Evolutionary conservation across 768 basidiomycete genomes (phyloP), one percentile per base, ranked within the genome.

Genomic region (Nidula microcarpa): DNA sequence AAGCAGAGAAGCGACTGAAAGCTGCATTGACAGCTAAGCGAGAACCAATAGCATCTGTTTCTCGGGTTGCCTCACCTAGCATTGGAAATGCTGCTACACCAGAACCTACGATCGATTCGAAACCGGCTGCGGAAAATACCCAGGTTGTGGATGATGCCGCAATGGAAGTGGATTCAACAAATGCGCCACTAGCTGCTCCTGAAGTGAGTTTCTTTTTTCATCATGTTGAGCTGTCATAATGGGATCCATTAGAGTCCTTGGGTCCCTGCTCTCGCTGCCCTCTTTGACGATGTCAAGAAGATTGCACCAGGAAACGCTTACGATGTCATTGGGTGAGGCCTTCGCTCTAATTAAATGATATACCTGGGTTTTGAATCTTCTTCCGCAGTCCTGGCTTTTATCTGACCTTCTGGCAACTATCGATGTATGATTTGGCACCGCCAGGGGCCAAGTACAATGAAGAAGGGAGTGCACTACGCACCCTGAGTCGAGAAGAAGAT

Each of bases 341-440:
- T 33, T 47, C 50, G 37, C 39, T 30, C 56, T 32, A 6, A 55
- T 47, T 16, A 9, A 11, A 50, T 50, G 13, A 18, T 49, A 52
- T 36, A 50, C 8, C 2, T 35, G 35, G 10, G 53, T 51, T 16
- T 50, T 59, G 18, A 47, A 57, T 51, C 50, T 54, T 18, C 10
- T 51, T 43, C 14, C 49, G 30, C 58, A 97, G 96, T 3, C 87
- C 94, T 32, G 89, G 86, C 2, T 98, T 99, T 72, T 98, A 94
- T 63, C 70, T 91, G 45, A 94, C 95, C 2, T 99, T 98, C 72
- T 99, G 97, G 97, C 95, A 98, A 66, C 70, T 98, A 49, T 89
- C 92, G 0, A 88, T 89, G 34, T 91, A 94, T 62, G 97, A 99
- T 67, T 77, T 98, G 34, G 72, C 82, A 0, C 88, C 91, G 10